These are phyloP conservation scores for Gaeumannomyces sp. DNA, from an alignment of 2,329 filamentous ascomycete species.

Conservation along the genomic window DNA sequence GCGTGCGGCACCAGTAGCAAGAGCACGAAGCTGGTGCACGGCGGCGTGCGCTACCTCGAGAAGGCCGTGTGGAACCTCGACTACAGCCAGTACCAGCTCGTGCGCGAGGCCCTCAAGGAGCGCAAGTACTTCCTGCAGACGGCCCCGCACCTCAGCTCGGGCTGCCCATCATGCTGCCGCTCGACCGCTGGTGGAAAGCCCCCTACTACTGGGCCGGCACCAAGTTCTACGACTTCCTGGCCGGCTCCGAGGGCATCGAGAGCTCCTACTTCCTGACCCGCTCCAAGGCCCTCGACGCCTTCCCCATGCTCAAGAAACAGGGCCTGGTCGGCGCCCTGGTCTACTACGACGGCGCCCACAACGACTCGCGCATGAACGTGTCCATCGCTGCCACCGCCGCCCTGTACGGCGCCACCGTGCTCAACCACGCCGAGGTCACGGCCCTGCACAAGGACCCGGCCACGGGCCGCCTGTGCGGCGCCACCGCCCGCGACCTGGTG, in stretches of 20 bases:
- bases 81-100: constrained; percentile 74
- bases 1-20: constrained; percentile 77
- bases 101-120: constrained; percentile 76
- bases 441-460: constrained; percentile 61
- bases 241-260: constrained; percentile 76
- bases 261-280: constrained; percentile 76
- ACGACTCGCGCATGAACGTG: constrained; percentile 83
- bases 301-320: constrained; percentile 71
- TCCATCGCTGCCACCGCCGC: constrained; percentile 75
- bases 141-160: constrained; percentile 72
- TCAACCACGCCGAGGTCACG: constrained; percentile 78
- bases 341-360: constrained; percentile 84
- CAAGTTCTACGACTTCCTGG: constrained; percentile 76
- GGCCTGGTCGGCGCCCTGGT: constrained; percentile 71
- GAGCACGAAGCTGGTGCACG: constrained; percentile 82
- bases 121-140: constrained; percentile 79
- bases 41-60: constrained; percentile 77
- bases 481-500: constrained; percentile 57
- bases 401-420: constrained; percentile 71
- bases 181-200: constrained; percentile 78
- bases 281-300: constrained; percentile 69
- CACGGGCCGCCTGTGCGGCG: constrained; percentile 63
- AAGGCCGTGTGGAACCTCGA: constrained; percentile 83
- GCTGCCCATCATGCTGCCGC: constrained; percentile 76
- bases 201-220: constrained; percentile 67